Percentiles rank a stretch among this genome's conserved stretches.
Conservation (phyloP, 805 yeast genomes). For the Huiozyma sinensis region DNA sequence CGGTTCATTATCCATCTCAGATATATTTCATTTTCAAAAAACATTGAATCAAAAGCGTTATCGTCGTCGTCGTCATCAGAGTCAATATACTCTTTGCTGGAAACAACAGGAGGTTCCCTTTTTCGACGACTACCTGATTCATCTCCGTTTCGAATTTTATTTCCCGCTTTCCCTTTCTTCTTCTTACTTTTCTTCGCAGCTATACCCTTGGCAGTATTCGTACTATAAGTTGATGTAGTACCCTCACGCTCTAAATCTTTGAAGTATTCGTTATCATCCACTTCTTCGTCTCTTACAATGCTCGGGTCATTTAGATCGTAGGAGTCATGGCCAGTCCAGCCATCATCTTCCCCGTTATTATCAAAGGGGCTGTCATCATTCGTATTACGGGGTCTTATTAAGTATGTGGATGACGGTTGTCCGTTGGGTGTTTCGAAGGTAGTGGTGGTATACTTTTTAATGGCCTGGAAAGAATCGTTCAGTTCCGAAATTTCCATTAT, state of each 20-base stretch:
- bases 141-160: slow-evolving; percentile 4
- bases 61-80: slow-evolving; percentile 26
- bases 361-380: background rate
- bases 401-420: slow-evolving; percentile 17
- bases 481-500: slow-evolving; percentile 7
- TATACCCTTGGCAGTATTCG: slow-evolving; percentile 12
- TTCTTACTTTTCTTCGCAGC: slow-evolving; percentile 10
- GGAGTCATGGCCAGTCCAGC: slow-evolving; percentile 13
- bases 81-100: slow-evolving; percentile 26
- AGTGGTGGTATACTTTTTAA: slow-evolving; percentile 14
- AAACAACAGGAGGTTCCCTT: slow-evolving; percentile 7
- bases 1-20: slow-evolving; percentile 25
- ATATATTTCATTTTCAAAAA: slow-evolving; percentile 28
- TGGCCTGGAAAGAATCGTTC: slow-evolving; percentile 5
- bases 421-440: slow-evolving; percentile 25
- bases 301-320: slow-evolving; percentile 16
- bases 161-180: slow-evolving; percentile 1
- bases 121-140: background rate
- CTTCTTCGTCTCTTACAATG: slow-evolving; percentile 11
- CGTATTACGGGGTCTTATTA: slow-evolving; percentile 11
- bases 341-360: slow-evolving; percentile 10
- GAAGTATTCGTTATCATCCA: slow-evolving; percentile 20
- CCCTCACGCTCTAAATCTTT: slow-evolving; percentile 10
- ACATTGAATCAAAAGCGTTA: slow-evolving; percentile 13
- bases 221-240: background rate